phyloP scores from a whole-genome alignment of 2,329 filamentous ascomycete species.

The Trichoderma polysporum region DNA sequence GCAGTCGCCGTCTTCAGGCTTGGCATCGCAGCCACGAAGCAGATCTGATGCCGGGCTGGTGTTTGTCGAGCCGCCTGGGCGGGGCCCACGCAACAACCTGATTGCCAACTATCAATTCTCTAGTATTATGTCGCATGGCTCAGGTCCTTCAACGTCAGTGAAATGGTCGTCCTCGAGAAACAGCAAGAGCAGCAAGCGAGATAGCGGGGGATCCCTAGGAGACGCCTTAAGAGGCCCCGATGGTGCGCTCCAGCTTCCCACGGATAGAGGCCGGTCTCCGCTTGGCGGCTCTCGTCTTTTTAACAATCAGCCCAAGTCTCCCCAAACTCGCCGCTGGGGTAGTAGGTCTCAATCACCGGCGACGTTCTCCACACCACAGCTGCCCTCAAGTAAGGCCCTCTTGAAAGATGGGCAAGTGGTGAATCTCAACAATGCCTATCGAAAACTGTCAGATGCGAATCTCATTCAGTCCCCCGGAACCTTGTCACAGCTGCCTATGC shows the following conservation, averaged over 20 bases:
- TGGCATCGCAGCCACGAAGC: conserved; percentile 46
- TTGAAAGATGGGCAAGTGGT: conserved; percentile 62
- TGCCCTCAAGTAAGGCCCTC: conserved; percentile 42
- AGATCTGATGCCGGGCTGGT: conserved; percentile 54
- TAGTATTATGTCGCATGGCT: conserved; percentile 54
- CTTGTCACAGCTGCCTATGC: conserved; percentile 60
- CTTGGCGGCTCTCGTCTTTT: conserved; percentile 37
- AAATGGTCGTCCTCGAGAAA: conserved; percentile 48
- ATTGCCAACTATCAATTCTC: conserved; percentile 61
- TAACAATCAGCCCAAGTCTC: conserved; percentile 51
- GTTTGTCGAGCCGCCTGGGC: conserved; percentile 41
- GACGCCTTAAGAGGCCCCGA: conserved; percentile 48
- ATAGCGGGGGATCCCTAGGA: conserved; percentile 41
- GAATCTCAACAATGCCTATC: conserved; percentile 69
- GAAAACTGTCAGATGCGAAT: conserved; percentile 69
- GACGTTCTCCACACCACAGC: conserved; percentile 27
- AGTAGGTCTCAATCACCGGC: conserved; percentile 42
- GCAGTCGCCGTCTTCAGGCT: conserved; percentile 24
- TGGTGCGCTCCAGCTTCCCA: conserved; percentile 49
- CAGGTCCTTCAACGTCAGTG: conserved; percentile 48
- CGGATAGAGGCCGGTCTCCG: conserved; percentile 44
- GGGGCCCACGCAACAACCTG: conserved; percentile 38
- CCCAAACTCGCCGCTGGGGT: conserved; percentile 45
- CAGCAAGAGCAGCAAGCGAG: conserved; percentile 28
- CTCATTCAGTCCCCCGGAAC: conserved; percentile 63